These are phyloP conservation scores for Coemansia sp. DNA, from an alignment of 192 early-diverging fungal genomes.

Conservation along the genomic window DNA sequence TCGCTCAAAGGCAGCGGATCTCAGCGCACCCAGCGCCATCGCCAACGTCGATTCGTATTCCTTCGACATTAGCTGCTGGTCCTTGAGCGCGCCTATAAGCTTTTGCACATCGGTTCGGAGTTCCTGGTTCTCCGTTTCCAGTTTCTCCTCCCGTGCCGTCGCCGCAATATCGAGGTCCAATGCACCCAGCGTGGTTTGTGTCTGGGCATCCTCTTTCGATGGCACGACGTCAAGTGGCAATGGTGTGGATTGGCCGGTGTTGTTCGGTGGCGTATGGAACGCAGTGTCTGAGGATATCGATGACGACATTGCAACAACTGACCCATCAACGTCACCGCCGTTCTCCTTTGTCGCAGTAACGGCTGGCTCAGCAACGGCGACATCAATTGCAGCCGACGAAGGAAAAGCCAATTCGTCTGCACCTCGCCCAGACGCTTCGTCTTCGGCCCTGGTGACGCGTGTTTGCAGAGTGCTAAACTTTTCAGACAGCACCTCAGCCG, in stretches of 20 bases:
- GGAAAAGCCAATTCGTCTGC: background rate
- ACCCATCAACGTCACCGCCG: background rate
- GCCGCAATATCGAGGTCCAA: conserved; percentile 8
- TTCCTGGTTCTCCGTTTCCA: conserved; percentile 30
- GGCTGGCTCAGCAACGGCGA: background rate
- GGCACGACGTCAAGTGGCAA: background rate
- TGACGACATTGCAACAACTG: background rate
- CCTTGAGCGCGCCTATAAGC: conserved; percentile 30
- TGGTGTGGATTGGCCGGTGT: background rate
- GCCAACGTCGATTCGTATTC: conserved; percentile 47
- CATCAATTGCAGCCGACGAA: background rate
- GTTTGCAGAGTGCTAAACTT: conserved; percentile 40
- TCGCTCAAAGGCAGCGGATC: conserved; percentile 41
- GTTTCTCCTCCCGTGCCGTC: background rate
- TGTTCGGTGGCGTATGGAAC: conserved; percentile 38
- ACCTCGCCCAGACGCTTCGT: conserved; percentile 4
- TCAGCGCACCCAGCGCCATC: conserved; percentile 30
- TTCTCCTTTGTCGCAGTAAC: no score
- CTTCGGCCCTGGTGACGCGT: conserved; percentile 23
- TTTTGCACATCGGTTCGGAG: conserved; percentile 22
- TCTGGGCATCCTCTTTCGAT: background rate
- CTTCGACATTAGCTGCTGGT: conserved; percentile 45
- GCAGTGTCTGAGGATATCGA: conserved; percentile 12
- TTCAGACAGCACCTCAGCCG: conserved; percentile 38
- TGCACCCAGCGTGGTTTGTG: conserved; percentile 7